Evolutionary conservation across 2,329 filamentous ascomycete genomes (phyloP), one percentile per base, ranked within the genome.

Genomic region (Fusarium sarcochroum): DNA sequence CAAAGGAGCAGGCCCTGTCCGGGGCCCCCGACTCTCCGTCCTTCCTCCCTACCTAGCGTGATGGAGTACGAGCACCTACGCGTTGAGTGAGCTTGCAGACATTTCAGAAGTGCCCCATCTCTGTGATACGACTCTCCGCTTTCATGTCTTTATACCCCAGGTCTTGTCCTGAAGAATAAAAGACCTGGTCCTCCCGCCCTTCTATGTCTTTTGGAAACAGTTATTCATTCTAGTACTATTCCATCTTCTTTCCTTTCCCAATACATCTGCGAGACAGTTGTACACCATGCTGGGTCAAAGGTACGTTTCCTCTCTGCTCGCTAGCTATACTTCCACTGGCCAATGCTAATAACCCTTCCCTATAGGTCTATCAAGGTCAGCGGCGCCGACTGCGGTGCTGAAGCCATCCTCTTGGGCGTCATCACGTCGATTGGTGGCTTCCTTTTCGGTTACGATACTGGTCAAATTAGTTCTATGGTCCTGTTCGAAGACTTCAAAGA

Each of bases 391-490:
- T 82, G 80, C 52, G 80, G 81, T 46, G 55, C 75, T 23, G 80
- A 83, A 63, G 68, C 81, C 23, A 66, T 83, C 60, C 51, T 83
- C 27, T 70, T 89, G 27, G 86, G 85, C 44, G 77, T 83, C 34
- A 80, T 85, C 41, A 87, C 86, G 42, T 86, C 84, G 44, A 83
- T 90, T 40, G 87, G 87, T 63, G 88, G 87, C 47, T 88, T 88
- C 76, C 83, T 90, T 63, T 89, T 89, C 75, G 88, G 88, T 47
- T 89, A 89, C 69, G 88, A 90, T 68, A 90, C 86, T 11, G 88
- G 87, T 67, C 86, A 88, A 71, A 88, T 89, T 52, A 87, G 85
- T 8, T 80, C 78, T 40, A 82, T 86, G 73, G 76, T 85, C 11
- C 75, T 84, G 18, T 86, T 86, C 73, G 58, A 75, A 11, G 86